Conservation (phyloP, 805 yeast genomes). For the Lipomyces yamadae region DNA sequence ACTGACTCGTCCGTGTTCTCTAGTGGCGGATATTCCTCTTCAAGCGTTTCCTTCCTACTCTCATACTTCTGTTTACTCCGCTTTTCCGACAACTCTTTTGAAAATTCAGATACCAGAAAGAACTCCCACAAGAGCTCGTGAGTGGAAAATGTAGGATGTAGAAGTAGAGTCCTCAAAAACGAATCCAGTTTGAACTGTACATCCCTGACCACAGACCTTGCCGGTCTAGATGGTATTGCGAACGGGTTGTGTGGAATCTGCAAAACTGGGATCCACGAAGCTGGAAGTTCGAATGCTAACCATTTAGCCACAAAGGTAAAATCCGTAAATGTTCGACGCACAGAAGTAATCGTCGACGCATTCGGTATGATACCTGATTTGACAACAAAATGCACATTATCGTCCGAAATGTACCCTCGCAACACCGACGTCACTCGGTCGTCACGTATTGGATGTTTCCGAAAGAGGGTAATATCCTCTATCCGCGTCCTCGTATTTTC, state of each 20-base stretch:
- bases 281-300: conserved; percentile 46
- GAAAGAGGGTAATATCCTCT: conserved; percentile 37
- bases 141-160: conserved; percentile 47
- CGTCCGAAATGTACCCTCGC: conserved; percentile 37
- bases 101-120: conserved; percentile 44
- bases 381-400: conserved; percentile 36
- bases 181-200: conserved; percentile 56
- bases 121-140: conserved; percentile 54
- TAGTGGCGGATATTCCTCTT: conserved; percentile 34
- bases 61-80: conserved; percentile 42
- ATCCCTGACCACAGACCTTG: conserved; percentile 44
- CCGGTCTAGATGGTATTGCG: conserved; percentile 43
- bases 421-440: conserved; percentile 37
- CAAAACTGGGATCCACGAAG: conserved; percentile 48
- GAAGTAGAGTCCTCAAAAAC: conserved; percentile 52
- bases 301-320: conserved; percentile 45
- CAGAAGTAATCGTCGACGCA: conserved; percentile 36
- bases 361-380: conserved; percentile 36
- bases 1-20: conserved; percentile 35
- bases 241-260: conserved; percentile 42
- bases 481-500: conserved; percentile 38
- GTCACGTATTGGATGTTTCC: conserved; percentile 26
- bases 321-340: conserved; percentile 44
- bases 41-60: conserved; percentile 43
- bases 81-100: conserved; percentile 47